Evolutionary conservation across 305 asterid genomes (phyloP), one percentile per base, ranked within the genome.

Genomic region (Fraxinus sp.): DNA sequence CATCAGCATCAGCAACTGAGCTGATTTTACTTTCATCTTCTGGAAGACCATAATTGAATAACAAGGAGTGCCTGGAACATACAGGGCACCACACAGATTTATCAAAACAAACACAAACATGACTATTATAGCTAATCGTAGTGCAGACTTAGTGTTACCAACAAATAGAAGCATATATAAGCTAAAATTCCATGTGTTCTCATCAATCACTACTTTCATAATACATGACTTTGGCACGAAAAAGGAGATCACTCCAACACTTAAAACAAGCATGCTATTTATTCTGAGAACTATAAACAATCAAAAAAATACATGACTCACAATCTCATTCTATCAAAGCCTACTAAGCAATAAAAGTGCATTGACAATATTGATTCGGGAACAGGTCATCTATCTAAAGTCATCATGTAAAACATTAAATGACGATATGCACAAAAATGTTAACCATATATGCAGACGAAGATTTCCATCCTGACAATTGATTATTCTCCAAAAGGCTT

Each of bases 11-110:
- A 71, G 80, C 92, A 77, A 81, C 86, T 68, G 75, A 39, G 52
- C 81, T 86, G 79, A 78, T 83, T 72, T 81, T 86, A 33, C 79
- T 88, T 79, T 85, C 93, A 84, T 87, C 93, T 83, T 92, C 95
- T 20, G 88, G 87, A 62, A 89, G 85, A 41, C 99, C 97, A 86
- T 94, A 96, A 86, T 78, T 87, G 85, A 90, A 93, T 79, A 96
- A 91, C 88, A 94, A 85, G n/a, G 90, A 83, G 85, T 94, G 97
- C 99, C 99, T 95, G 89, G 75, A 89, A 85, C 83, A 28, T 39
- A 75, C 26, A 39, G 78, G 22, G 78, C 68, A 16, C 3, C 26
- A 35, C 33, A 75, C 14, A 75, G 7, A 16, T 78, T 14, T 82
- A 79, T 46, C 11, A 77, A 79, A 26, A 70, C n/a, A 28, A 70